Evolutionary conservation across 495 filamentous ascomycete species (phyloP), one percentile per base, ranked within the genome.

Genomic region (Penicillium silybi): DNA sequence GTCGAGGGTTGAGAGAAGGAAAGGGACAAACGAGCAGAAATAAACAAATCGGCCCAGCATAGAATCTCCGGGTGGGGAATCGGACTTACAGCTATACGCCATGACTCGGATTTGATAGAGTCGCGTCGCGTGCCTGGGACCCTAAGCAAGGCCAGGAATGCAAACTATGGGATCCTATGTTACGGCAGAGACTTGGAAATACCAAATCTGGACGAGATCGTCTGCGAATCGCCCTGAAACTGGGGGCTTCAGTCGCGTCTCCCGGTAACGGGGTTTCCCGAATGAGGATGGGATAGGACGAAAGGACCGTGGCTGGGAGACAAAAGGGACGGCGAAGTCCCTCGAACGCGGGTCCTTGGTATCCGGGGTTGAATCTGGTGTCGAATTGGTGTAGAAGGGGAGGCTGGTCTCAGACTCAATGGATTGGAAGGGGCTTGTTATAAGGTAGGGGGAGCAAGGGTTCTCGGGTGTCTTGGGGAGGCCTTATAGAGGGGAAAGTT

Each of bases 131-230:
- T 74, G 66, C 67, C 66, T 59, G 54, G 54, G 48, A 55, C 48
- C 48, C 57, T 39, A 71, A 66, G 68, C 69, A 71, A 72, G 67
- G 69, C 69, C 68, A 72, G 65, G 71, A 74, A 74, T 74, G 71
- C 66, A 69, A 61, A 66, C 65, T 69, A 69, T 69, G 57, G 57
- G 60, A 64, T 63, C 59, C 58, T 67, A 45, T 55, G 68, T 69
- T 70, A 68, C 70, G 56, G 58, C 57, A 56, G 55, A 55, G 44
- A n/a, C n/a, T n/a, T n/a, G n/a, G 47, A 40, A n/a, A 1, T 20
- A 0, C 41, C 15, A 17, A 5, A 25, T 19, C 13, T 25, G 53
- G 51, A 48, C 45, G 46, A 44, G 55, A 62, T 58, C 57, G 57
- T 3, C 53, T 43, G 22, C 6, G 37, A 17, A 11, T 39, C 16